These are phyloP conservation scores for Colletotrichum chlorophyti DNA, from an alignment of 2,329 filamentous ascomycete species.

Conservation along the genomic window DNA sequence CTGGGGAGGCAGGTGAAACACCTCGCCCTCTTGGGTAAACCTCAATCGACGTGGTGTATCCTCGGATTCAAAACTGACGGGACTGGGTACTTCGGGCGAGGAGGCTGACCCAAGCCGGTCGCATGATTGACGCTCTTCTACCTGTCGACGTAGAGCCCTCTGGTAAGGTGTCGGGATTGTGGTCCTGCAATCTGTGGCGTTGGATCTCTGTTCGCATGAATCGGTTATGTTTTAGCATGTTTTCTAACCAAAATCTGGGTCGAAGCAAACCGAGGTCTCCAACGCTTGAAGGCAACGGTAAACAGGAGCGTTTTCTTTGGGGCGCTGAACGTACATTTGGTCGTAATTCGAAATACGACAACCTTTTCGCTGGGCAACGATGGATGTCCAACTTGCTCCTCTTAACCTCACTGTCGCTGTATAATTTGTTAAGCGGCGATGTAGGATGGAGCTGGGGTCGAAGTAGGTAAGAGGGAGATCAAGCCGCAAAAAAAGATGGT, in stretches of 20 bases:
- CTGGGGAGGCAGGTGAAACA: conserved; percentile 30
- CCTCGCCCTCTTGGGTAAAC: conserved; percentile 26
- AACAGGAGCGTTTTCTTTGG: conserved; percentile 16
- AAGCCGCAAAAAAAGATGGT: conserved; percentile 9
- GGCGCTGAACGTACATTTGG: conserved; percentile 11
- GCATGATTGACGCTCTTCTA: conserved; percentile 43
- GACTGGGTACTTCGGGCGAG: conserved; percentile 25
- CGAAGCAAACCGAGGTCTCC: conserved; percentile 19
- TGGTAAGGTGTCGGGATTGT: conserved; percentile 2
- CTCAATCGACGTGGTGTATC: conserved; percentile 16
- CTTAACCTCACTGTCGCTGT: too few relatives aligned
- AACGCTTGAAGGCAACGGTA: conserved; percentile 7
- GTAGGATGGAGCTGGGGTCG: conserved; percentile 1
- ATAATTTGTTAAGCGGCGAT: conserved; percentile 2
- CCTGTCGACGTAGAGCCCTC: conserved; percentile 21
- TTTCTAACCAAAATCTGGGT: conserved; percentile 23
- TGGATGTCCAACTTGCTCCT: too few relatives aligned
- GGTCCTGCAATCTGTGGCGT: conserved; percentile 15
- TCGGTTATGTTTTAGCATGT: conserved; percentile 31
- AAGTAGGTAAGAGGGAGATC: background rate
- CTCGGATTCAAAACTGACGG: conserved; percentile 26
- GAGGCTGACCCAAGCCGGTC: conserved; percentile 42
- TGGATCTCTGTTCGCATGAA: conserved; percentile 29
- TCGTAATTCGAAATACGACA: conserved; percentile 6
- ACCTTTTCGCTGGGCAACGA: conserved; percentile 3